phyloP scores from a whole-genome alignment of 129 eudicot species.

The Gnaphalium uliginosum region DNA sequence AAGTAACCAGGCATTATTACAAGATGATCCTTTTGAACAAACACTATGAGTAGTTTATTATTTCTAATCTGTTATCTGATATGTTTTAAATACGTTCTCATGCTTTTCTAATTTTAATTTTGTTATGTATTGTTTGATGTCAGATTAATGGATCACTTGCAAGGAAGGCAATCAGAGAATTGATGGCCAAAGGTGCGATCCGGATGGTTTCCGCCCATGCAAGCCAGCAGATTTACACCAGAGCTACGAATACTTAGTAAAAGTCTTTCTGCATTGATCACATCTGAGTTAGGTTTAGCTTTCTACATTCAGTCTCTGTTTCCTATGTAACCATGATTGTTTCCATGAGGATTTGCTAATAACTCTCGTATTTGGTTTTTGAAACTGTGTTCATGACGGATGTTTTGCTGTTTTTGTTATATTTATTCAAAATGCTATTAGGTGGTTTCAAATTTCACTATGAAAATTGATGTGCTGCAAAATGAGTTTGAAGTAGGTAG shows the following conservation, averaged over 20 bases:
- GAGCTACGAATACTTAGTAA: constrained; percentile 69
- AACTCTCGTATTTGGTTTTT: constrained; percentile 3
- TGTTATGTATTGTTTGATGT: not conserved
- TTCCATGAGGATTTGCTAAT: constrained; percentile 23
- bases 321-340: not conserved
- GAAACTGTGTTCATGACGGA: not conserved
- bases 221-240: constrained; percentile 91
- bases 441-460: not conserved
- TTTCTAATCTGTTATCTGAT: not conserved
- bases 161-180: constrained; percentile 63
- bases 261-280: not conserved
- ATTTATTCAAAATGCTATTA: not conserved
- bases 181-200: constrained; percentile 51
- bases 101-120: not conserved
- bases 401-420: not conserved
- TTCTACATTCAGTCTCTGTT: constrained; percentile 3
- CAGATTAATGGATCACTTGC: constrained; percentile 93
- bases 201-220: constrained; percentile 84
- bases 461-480: not conserved
- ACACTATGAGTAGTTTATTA: not conserved
- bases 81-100: too few species aligned
- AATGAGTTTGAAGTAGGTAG: not conserved
- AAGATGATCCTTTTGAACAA: not conserved
- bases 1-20: too few species aligned
- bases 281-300: constrained; percentile 20